phyloP scores from a whole-genome alignment of 2,329 filamentous ascomycete species.

The Aspergillus novofumigatus region DNA sequence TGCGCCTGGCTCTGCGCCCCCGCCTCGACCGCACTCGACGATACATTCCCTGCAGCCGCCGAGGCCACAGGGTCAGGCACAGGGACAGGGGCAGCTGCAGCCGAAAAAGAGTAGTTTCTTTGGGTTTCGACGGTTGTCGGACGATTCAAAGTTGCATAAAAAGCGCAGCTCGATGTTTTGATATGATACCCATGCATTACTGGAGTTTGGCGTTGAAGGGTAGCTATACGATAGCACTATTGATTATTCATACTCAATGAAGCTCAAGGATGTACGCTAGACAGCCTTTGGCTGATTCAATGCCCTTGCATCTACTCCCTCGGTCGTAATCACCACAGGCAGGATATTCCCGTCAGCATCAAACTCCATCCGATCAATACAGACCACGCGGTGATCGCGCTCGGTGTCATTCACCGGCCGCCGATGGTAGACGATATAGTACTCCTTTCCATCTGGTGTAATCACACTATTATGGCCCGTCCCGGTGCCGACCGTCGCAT shows the following conservation, averaged over 20 bases:
- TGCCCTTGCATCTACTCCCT: slow-evolving; percentile 21
- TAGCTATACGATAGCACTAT: not conserved
- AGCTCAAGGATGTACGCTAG: not conserved
- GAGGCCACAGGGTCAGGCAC: slow-evolving; percentile 12
- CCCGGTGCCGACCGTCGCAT: slow-evolving; percentile 25
- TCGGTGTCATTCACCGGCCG: slow-evolving; percentile 43
- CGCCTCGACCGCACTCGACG: slow-evolving; percentile 17
- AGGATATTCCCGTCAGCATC: slow-evolving; percentile 42
- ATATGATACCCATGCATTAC: slow-evolving; percentile 15
- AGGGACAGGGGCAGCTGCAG: slow-evolving; percentile 17
- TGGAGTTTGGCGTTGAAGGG: not conserved
- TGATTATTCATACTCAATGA: not conserved
- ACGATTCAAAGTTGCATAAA: slow-evolving; percentile 36
- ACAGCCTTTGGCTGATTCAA: not conserved
- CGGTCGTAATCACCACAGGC: slow-evolving; percentile 38
- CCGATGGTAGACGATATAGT: slow-evolving; percentile 48
- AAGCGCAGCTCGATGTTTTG: slow-evolving; percentile 47
- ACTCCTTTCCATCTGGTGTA: slow-evolving; percentile 36
- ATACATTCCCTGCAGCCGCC: slow-evolving; percentile 12
- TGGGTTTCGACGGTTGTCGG: slow-evolving; percentile 35
- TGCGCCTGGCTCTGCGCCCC: not conserved
- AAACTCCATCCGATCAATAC: slow-evolving; percentile 49
- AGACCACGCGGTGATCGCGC: slow-evolving; percentile 45
- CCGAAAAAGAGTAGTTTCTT: slow-evolving; percentile 46
- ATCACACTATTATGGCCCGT: slow-evolving; percentile 44